Evolutionary conservation across 495 filamentous ascomycete genomes (phyloP), one percentile per base, ranked within the genome.

Genomic region (Hypoxylon rickii): DNA sequence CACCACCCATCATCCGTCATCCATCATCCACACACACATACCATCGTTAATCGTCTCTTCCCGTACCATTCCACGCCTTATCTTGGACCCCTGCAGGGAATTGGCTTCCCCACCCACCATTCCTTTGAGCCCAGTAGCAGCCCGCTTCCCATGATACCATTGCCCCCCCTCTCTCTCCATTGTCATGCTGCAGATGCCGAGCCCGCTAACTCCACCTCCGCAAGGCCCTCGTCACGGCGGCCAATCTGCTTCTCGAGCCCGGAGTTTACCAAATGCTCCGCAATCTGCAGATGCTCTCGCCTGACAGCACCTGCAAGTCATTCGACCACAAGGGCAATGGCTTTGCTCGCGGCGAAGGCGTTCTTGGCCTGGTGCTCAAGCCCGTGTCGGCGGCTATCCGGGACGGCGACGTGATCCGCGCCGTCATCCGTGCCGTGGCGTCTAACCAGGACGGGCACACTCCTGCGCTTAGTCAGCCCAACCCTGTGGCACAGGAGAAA

Each of bases 261-360:
- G 71, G 47, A 54, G 18, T n/a, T n/a, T 5, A n/a, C 18, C 19
- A 20, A 19, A 11, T 7, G 38, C 12, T 40, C 19, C 8, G 13
- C 13, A 40, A 40, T 19, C 19, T 40, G 13, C 17, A 19, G 8
- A 69, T 73, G 37, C 44, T 77, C 11, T 64, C 61, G 13, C 63
- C 65, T 0, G 63, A 64, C 15, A 67, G 71, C 3, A 63, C 46
- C 1, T 86, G 76, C 42, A 66, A 76, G 20, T 78, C 76, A 3
- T 88, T 83, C 54, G 80, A 84, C 55, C 65, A 71, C 0, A 40
- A 51, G 0, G 86, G 82, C 0, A 70, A 83, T 61, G 86, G 86
- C 0, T 89, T 83, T 63, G 80, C 63, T 0, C 69, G 84, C 3
- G 86, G 73, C 0, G 86, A 89, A 43, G 85, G 76, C 1, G 48